These are phyloP conservation scores for Neurospora tetraspora DNA, from an alignment of 495 filamentous ascomycete species.

Conservation along the genomic window DNA sequence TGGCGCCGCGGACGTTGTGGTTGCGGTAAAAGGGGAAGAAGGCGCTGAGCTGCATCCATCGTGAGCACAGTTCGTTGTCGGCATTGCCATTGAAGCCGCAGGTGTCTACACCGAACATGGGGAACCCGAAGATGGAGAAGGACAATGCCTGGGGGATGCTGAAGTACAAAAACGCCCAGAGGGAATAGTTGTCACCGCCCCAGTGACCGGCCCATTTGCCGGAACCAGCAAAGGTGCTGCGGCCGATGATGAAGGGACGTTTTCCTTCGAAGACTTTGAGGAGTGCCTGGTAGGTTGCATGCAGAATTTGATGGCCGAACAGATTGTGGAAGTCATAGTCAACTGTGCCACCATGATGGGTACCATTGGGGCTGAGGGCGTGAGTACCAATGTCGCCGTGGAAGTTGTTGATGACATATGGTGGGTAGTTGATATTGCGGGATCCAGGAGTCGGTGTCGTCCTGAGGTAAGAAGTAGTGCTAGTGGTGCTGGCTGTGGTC, in stretches of 20 bases:
- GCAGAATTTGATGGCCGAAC: conserved; percentile 64
- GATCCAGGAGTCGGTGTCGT: conserved; percentile 57
- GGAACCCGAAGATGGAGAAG: conserved; percentile 74
- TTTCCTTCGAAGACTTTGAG: conserved; percentile 50
- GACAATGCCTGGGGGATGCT: conserved; percentile 73
- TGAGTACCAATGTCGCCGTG: conserved; percentile 66
- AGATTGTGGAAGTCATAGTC: conserved; percentile 81
- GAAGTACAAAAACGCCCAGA: conserved; percentile 63
- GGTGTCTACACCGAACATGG: conserved; percentile 79
- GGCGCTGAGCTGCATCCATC: conserved; percentile 80
- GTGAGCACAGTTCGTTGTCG: conserved; percentile 65
- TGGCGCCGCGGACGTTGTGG: conserved; percentile 58
- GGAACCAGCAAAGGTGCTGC: conserved; percentile 70
- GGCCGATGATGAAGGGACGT: conserved; percentile 78
- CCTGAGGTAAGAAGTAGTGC: conserved; percentile 41
- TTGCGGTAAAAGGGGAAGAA: conserved; percentile 90
- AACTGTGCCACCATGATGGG: conserved; percentile 56
- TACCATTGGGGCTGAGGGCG: conserved; percentile 69
- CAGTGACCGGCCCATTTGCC: conserved; percentile 82
- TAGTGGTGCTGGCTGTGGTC: conserved; percentile 29
- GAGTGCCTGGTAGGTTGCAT: conserved; percentile 71
- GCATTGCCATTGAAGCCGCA: conserved; percentile 71
- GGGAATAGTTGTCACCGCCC: conserved; percentile 72
- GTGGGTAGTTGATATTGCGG: conserved; percentile 71
- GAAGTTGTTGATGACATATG: conserved; percentile 75